Percentiles rank a stretch among this genome's conserved stretches.
Evolutionary conservation across 345 rosid genomes (phyloP).

Genomic region (Lepidium sativum): DNA sequence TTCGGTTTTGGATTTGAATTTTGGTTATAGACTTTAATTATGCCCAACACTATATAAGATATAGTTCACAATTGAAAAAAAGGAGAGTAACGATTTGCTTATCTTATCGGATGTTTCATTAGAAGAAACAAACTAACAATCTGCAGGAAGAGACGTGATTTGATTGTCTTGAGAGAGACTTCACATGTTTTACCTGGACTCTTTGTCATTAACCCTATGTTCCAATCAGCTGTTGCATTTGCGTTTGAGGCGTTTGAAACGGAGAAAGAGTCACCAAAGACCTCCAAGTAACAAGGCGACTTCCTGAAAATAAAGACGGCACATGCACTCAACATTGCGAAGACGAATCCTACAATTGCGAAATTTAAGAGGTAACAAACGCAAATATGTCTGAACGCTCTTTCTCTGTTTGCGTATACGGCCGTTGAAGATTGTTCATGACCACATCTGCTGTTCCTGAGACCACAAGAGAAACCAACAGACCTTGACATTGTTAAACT

Average conservation of each 20-base stretch:
- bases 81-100: no score
- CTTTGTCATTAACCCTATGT: neutral
- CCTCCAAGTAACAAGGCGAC: neutral
- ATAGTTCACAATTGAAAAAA: no score
- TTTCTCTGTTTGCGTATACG: neutral
- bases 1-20: no score
- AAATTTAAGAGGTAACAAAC: neutral
- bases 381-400: neutral
- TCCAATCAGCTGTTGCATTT: neutral
- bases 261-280: constrained; percentile 2
- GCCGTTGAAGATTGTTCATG: neutral
- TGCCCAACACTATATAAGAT: no score
- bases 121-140: no score
- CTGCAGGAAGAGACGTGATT: neutral
- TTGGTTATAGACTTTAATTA: no score
- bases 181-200: neutral
- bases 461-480: neutral
- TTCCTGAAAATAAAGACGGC: no score
- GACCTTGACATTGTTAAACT: neutral
- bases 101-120: no score
- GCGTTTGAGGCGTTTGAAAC: neutral
- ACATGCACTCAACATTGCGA: no score
- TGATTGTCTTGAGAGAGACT: neutral
- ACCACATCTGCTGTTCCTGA: neutral
- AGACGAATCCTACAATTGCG: neutral